Conservation (phyloP, 2,329 filamentous ascomycete species). For the Calonectria pseudoturangicola region DNA sequence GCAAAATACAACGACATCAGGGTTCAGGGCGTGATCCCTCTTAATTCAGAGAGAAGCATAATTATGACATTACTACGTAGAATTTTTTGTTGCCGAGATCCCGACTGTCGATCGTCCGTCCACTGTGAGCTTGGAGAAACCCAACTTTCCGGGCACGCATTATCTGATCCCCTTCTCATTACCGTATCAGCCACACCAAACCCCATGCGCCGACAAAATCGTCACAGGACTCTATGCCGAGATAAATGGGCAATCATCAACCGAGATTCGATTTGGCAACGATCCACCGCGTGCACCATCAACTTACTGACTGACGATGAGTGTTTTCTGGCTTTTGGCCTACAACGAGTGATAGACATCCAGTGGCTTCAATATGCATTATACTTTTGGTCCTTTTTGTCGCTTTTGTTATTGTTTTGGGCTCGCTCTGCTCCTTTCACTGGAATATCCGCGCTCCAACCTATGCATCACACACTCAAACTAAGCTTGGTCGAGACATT, state of each 20-base stretch:
- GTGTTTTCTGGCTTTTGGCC: neutral
- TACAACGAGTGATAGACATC: too few relatives aligned
- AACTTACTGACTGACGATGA: neutral
- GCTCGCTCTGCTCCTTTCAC: neutral
- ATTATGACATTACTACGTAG: neutral
- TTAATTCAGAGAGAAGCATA: too few relatives aligned
- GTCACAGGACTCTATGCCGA: neutral
- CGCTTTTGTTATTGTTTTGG: neutral
- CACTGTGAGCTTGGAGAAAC: neutral
- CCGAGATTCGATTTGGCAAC: neutral
- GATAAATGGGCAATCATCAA: neutral
- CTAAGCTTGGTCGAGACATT: neutral
- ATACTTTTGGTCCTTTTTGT: neutral
- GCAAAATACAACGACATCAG: neutral
- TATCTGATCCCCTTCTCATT: constrained; percentile 21
- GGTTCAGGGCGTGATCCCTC: neutral
- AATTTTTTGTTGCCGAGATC: neutral
- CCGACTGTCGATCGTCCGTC: neutral
- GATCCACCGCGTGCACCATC: too few relatives aligned
- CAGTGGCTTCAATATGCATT: too few relatives aligned
- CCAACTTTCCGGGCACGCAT: neutral
- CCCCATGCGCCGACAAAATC: neutral
- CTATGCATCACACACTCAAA: neutral
- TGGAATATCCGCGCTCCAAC: neutral
- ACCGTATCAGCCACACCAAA: neutral